These are phyloP conservation scores for Syncephalastrum racemosum DNA, from an alignment of 371 early-diverging fungal genomes.

Conservation along the genomic window DNA sequence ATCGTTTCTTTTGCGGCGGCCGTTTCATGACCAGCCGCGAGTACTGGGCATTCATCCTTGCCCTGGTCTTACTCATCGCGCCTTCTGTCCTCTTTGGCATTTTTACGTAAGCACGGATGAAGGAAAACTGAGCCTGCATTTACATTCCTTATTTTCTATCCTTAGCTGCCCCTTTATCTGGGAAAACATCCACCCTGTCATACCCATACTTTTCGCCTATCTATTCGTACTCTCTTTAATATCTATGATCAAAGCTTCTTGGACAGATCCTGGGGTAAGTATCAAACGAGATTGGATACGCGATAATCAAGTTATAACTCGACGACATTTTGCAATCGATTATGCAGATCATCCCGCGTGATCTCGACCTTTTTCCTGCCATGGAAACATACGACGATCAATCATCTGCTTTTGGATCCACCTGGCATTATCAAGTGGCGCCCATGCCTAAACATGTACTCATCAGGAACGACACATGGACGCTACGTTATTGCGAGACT, in stretches of 20 bases:
- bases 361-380: slow-evolving; percentile 57
- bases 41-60: slow-evolving; percentile 66
- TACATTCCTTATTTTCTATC: neutral
- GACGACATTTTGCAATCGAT: neutral
- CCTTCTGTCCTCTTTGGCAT: slow-evolving; percentile 71
- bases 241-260: slow-evolving; percentile 80
- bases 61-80: slow-evolving; percentile 61
- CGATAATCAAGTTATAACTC: neutral
- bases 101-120: slow-evolving; percentile 57
- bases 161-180: slow-evolving; percentile 70
- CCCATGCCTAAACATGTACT: no score
- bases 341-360: slow-evolving; percentile 66
- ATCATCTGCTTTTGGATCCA: slow-evolving; percentile 3
- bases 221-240: slow-evolving; percentile 64
- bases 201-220: slow-evolving; percentile 73
- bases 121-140: neutral
- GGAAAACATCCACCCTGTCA: slow-evolving; percentile 59
- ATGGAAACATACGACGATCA: slow-evolving; percentile 25
- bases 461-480: slow-evolving; percentile 61
- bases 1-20: slow-evolving; percentile 66
- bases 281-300: neutral
- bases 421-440: no score
- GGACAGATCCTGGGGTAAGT: slow-evolving; percentile 88
- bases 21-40: slow-evolving; percentile 71
- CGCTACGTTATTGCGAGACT: slow-evolving; percentile 87